Conservation (phyloP, 331 rosid species). For the Stylosanthes scabra region DNA sequence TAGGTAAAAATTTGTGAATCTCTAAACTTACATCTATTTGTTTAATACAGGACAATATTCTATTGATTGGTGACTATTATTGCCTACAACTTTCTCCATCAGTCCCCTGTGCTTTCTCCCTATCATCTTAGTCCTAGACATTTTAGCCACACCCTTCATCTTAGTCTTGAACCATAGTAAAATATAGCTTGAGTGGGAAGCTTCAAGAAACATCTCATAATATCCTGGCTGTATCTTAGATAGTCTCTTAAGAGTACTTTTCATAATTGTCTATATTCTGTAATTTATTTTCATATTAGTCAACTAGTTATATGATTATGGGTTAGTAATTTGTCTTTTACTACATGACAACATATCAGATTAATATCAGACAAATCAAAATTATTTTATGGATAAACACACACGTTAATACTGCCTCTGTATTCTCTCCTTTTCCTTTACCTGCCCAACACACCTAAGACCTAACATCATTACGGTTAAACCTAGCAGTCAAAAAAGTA, state of each 20-base stretch:
- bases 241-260: not conserved
- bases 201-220: not conserved
- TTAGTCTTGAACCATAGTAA: not conserved
- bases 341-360: not conserved
- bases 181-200: not conserved
- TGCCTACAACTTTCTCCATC: too few species aligned
- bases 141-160: not conserved
- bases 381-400: not conserved
- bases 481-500: constrained; percentile 14
- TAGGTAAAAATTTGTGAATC: too few species aligned
- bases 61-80: too few species aligned
- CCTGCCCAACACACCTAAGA: not conserved
- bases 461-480: not conserved
- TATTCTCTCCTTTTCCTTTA: not conserved
- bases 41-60: too few species aligned
- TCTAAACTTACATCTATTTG: too few species aligned
- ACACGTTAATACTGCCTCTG: not conserved
- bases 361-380: not conserved
- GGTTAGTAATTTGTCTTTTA: not conserved
- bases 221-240: not conserved
- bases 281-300: not conserved
- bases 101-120: too few species aligned
- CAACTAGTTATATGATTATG: not conserved
- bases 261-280: not conserved
- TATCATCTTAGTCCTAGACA: not conserved